Conservation (phyloP, 1,284 basidiomycete genomes). For the Papiliotrema fonsecae region DNA sequence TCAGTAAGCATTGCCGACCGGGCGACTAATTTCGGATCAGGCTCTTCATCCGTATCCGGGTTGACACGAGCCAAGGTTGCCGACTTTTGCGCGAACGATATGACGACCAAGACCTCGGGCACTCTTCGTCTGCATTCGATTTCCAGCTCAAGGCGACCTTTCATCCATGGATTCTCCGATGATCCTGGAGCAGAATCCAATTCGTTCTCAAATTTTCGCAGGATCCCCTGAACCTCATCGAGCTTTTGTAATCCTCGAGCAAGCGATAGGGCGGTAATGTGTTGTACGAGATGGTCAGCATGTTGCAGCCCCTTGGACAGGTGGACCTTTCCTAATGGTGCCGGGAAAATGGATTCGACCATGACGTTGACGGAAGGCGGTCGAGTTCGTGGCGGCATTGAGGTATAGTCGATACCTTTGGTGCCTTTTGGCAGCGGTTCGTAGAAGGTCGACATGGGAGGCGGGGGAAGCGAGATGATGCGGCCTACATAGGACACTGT, state of each 20-base stretch:
- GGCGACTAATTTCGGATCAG: slow-evolving; percentile 33
- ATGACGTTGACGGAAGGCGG: slow-evolving; percentile 68
- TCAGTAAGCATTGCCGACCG: slow-evolving; percentile 64
- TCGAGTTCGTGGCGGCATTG: slow-evolving; percentile 48
- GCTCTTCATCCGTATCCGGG: slow-evolving; percentile 40
- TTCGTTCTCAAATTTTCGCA: slow-evolving; percentile 54
- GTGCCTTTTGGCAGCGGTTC: slow-evolving; percentile 28
- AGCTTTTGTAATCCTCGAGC: slow-evolving; percentile 69
- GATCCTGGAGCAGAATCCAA: slow-evolving; percentile 51
- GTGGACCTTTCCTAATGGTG: slow-evolving; percentile 62
- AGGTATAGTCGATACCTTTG: slow-evolving; percentile 16
- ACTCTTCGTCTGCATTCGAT: slow-evolving; percentile 68
- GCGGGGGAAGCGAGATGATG: slow-evolving; percentile 70
- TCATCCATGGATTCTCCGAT: slow-evolving; percentile 66
- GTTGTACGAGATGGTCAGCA: slow-evolving; percentile 68
- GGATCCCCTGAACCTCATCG: slow-evolving; percentile 54
- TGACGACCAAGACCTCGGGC: slow-evolving; percentile 76
- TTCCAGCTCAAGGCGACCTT: slow-evolving; percentile 61
- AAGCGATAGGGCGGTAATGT: slow-evolving; percentile 70
- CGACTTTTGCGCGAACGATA: slow-evolving; percentile 65
- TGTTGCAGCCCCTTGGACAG: slow-evolving; percentile 74
- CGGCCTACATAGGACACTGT: slow-evolving; percentile 76
- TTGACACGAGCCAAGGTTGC: slow-evolving; percentile 43
- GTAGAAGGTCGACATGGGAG: slow-evolving; percentile 57
- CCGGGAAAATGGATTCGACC: slow-evolving; percentile 71